These are phyloP conservation scores for Candida awuae DNA, from an alignment of 805 yeast species.

Conservation along the genomic window DNA sequence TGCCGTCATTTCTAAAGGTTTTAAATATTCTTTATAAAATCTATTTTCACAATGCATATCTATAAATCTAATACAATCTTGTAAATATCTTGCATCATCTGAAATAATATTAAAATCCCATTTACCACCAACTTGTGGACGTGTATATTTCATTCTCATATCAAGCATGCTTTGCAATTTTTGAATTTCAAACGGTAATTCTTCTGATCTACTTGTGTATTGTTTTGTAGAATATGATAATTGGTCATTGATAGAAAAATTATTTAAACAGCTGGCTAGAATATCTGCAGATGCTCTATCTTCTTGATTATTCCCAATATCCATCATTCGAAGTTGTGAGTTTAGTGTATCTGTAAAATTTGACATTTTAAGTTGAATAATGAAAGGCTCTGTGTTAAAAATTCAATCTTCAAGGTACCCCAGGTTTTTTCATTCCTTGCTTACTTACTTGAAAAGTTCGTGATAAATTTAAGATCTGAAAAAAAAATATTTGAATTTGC, in stretches of 20 bases:
- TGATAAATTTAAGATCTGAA: not conserved
- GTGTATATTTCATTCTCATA: conserved; percentile 8
- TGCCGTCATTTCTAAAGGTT: conserved; percentile 4
- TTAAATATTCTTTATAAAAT: conserved; percentile 1
- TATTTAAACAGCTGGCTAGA: too few species aligned
- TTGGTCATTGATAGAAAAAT: too few species aligned
- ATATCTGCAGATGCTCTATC: not conserved
- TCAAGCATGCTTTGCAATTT: conserved; percentile 2
- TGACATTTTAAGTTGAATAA: not conserved
- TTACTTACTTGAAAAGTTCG: not conserved
- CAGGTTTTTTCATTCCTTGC: not conserved
- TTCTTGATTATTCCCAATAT: conserved; percentile 1
- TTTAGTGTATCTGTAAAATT: conserved; percentile 4
- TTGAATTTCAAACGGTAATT: conserved; percentile 3
- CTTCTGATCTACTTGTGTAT: too few species aligned
- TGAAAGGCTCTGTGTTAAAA: too few species aligned
- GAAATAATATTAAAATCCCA: conserved; percentile 11
- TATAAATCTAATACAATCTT: conserved; percentile 7
- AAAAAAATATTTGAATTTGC: too few species aligned
- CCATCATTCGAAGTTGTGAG: conserved; percentile 9
- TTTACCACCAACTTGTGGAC: conserved; percentile 10
- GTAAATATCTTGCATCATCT: conserved; percentile 2
- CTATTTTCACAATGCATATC: conserved; percentile 5
- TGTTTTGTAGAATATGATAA: too few species aligned
- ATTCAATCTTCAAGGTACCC: too few species aligned